Conservation (phyloP, 2,329 filamentous ascomycete genomes). For the Neonectria faginata region DNA sequence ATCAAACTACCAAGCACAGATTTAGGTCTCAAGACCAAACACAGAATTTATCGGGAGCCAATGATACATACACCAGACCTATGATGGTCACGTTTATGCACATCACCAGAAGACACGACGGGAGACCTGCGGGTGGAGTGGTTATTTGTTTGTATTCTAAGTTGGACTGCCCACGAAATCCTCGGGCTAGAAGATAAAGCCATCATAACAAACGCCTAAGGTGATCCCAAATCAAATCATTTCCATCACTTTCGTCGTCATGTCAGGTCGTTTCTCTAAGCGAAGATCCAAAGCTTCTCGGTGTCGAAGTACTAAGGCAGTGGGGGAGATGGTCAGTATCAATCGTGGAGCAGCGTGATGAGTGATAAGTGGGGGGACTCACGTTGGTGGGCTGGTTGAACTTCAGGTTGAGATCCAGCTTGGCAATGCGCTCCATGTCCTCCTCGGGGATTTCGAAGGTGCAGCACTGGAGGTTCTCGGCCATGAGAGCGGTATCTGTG, state of each 20-base stretch:
- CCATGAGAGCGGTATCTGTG: constrained; percentile 63
- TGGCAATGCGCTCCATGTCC: constrained; percentile 75
- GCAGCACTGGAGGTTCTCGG: constrained; percentile 75
- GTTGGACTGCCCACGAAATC: constrained; percentile 33
- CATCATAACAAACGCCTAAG: constrained; percentile 41
- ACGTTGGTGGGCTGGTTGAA: constrained; percentile 83
- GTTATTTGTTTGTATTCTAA: constrained; percentile 44
- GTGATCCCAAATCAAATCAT: constrained; percentile 43
- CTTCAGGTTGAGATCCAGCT: constrained; percentile 73
- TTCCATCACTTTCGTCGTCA: constrained; percentile 38
- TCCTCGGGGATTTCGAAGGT: constrained; percentile 73
- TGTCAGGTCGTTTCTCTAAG: constrained; percentile 52
- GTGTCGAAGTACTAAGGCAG: constrained; percentile 65
- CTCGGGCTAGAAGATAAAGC: constrained; percentile 41
- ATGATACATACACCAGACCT: background rate
- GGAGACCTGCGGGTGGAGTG: constrained; percentile 14
- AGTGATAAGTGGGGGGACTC: constrained; percentile 50
- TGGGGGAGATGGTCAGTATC: constrained; percentile 26
- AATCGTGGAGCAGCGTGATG: background rate
- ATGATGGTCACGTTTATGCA: background rate
- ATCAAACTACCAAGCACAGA: background rate
- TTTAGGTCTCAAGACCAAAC: constrained; percentile 7
- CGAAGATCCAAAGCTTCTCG: constrained; percentile 69
- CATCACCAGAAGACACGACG: background rate
- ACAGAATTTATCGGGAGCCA: constrained; percentile 7